Conservation (phyloP, 805 yeast species). For the Saccharomycodes ludwigii region DNA sequence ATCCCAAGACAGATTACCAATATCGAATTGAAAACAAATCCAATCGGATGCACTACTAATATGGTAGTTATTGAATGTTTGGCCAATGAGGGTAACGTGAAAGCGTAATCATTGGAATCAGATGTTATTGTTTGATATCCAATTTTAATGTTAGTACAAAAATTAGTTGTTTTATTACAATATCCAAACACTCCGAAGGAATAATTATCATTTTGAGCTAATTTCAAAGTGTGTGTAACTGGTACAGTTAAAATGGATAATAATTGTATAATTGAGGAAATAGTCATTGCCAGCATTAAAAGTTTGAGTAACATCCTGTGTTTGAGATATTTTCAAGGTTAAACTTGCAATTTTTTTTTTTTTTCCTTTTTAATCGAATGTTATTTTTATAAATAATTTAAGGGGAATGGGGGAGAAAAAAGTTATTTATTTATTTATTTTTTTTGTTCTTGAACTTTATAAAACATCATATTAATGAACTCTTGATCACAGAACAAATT, state of each 20-base stretch:
- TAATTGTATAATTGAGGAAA: slow-evolving; percentile 46
- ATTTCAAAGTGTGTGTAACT: slow-evolving; percentile 32
- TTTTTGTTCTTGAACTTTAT: no score
- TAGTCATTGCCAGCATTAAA: slow-evolving; percentile 24
- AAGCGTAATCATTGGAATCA: slow-evolving; percentile 24
- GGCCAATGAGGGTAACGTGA: slow-evolving; percentile 46
- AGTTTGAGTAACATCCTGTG: neutral
- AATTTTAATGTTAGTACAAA: slow-evolving; percentile 12
- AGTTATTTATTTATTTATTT: no score
- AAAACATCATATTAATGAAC: no score
- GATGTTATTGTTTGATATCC: slow-evolving; percentile 17
- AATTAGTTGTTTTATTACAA: slow-evolving; percentile 25
- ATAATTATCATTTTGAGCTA: slow-evolving; percentile 38
- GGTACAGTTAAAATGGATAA: slow-evolving; percentile 54
- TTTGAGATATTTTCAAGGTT: no score
- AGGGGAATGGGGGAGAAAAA: no score
- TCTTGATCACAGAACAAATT: no score
- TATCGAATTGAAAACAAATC: slow-evolving; percentile 43
- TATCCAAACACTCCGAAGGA: slow-evolving; percentile 63
- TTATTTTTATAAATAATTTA: no score
- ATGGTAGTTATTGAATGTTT: slow-evolving; percentile 46
- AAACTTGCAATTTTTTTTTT: neutral
- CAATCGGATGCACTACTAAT: slow-evolving; percentile 55
- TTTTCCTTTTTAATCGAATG: slow-evolving; percentile 3
- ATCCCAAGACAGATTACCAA: slow-evolving; percentile 1